A percentile compares a stretch with the other conserved stretches of the same genome.
Evolutionary conservation across 75 land plant species (phyloP).

Genomic region (Sequoiadendron giganteum): DNA sequence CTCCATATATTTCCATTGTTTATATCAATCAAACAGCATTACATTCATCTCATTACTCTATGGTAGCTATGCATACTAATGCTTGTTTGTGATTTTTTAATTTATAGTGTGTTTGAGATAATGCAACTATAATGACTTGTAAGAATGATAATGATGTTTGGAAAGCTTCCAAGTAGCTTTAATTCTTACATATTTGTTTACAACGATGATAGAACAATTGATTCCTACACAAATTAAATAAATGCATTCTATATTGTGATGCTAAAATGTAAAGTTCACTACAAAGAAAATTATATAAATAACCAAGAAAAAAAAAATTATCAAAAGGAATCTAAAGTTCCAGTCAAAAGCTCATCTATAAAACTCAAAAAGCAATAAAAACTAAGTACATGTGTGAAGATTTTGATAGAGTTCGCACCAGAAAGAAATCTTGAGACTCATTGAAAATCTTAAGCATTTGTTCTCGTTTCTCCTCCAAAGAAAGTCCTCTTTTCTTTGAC

Average conservation of each 20-base stretch:
- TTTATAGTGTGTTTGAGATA: background rate
- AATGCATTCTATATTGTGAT: background rate
- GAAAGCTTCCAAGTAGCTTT: background rate
- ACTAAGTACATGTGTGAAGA: background rate
- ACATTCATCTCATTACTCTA: background rate
- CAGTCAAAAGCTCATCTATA: background rate
- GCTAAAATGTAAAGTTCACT: background rate
- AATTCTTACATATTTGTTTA: background rate
- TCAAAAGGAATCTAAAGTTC: background rate
- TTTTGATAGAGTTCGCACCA: constrained; percentile 43
- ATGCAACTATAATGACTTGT: background rate
- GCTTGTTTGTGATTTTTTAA: background rate
- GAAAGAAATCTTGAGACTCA: constrained; percentile 81
- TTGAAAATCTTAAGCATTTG: constrained; percentile 86
- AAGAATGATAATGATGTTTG: background rate
- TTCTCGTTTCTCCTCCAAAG: constrained; percentile 91
- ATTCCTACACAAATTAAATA: background rate
- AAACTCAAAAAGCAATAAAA: background rate
- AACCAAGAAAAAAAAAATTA: background rate
- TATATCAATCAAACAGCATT: background rate
- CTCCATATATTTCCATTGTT: background rate
- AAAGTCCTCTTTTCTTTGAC: constrained; percentile 93
- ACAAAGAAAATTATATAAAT: background rate
- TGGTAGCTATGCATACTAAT: background rate
- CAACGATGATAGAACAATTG: background rate